Evolutionary conservation across 1,139 yeast species (phyloP), one percentile per base, ranked within the genome.

Genomic region (Nadsonia commutata): DNA sequence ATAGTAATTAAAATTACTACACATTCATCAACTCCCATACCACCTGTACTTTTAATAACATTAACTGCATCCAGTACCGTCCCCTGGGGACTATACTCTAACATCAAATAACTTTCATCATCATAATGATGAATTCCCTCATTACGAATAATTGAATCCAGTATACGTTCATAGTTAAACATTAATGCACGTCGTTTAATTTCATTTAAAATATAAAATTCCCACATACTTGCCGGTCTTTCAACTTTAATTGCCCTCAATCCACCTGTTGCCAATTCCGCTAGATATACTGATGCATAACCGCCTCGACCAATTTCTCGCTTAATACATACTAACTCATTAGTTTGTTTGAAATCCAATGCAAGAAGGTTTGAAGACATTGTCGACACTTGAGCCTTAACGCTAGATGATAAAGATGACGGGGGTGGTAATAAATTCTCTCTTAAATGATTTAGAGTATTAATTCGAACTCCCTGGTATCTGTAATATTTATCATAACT

Each of bases 281-380:
- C 80, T 20, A 85, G 64, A 56, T 78, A 85, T 0, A 85, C 95
- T 1, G 76, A 70, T 0, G 93, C 94, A 61, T 69, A 80, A 0
- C 93, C 94, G 7, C 95, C 94, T 53, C 71, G 72, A 0, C 95
- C 95, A 11, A 88, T 62, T 49, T 78, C 74, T 42, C 70, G 68
- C 36, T 76, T 67, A 45, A 84, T 64, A 48, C 78, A 73, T 54
- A 61, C 60, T 64, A 64, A 59, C 37, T 47, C 49, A 13, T 31
- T 42, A 13, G 47, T 41, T 1, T 40, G 43, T 11, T 55, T 55
- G 36, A 52, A 50, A 13, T 49, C 46, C 3, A 53, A 38, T 5
- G 45, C 38, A 13, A 43, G 46, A 40, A 23, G 43, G 18, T 40
- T 43, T 27, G 41, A 20, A 27, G 9, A 9, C 13, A 4, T 4